Evolutionary conservation across 2,329 filamentous ascomycete genomes (phyloP), one percentile per base, ranked within the genome.

Genomic region (Fusarium pseudocircinatum): DNA sequence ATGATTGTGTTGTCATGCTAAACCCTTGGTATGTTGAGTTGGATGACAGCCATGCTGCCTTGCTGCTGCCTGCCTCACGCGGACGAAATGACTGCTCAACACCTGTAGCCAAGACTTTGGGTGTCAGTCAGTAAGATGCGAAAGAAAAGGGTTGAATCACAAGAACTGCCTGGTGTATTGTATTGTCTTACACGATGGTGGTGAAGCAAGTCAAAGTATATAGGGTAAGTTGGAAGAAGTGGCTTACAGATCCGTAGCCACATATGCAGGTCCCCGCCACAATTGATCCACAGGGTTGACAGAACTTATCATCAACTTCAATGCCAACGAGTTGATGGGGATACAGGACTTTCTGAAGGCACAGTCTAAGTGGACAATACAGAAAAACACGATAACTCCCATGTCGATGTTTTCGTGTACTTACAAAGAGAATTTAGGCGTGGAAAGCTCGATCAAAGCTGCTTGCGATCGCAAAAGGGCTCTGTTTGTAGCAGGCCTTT

Each of bases 291-390:
- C 76, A 63, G 37, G 34, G n/a, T 39, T 50, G 53, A 53, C 61
- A 78, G 76, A 78, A 78, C 75, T 75, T 56, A 76, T 78, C 72
- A 57, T 63, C 69, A 70, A 77, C 74, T 72, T 73, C 70, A 69
- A 67, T 70, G 58, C 60, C 60, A 56, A 64, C 32, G 44, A 62
- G 47, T 52, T 42, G 53, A 42, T 52, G 49, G 62, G 59, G 66
- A 64, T 64, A 67, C 58, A 74, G 63, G 56, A 67, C 50, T 63
- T 60, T 39, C 32, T 53, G 43, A 72, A 59, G 50, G 39, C 71
- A 74, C 44, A 65, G 32, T 68, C 67, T 53, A 63, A 72, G 71
- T 67, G 67, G 63, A 54, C 43, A 43, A 60, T 54, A 60, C 47
- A 59, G 63, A 30, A 43, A 43, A 50, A 37, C 44, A 30, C 60